Percentiles rank a stretch among this genome's conserved stretches.
Conservation (phyloP, 148 eudicot species). For the Rhododendron kiyosumense region DNA sequence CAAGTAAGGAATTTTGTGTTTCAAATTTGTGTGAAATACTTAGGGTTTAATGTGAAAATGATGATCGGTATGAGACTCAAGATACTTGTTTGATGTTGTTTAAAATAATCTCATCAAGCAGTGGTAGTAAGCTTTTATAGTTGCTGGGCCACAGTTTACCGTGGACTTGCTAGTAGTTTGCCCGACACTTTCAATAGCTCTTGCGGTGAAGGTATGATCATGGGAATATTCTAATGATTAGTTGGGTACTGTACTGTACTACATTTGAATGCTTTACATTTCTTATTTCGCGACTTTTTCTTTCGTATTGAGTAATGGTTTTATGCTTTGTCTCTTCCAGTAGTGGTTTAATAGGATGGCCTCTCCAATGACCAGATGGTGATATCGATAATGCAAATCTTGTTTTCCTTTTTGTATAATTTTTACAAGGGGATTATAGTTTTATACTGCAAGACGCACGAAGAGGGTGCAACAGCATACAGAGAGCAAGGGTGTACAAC, state of each 20-base stretch:
- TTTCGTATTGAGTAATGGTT: background rate
- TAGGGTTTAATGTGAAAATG: background rate
- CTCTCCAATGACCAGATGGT: background rate
- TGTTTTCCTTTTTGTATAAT: background rate
- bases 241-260: background rate
- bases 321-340: background rate
- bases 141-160: background rate
- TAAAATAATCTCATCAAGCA: background rate
- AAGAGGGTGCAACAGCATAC: background rate
- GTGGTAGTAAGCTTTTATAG: background rate
- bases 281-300: background rate
- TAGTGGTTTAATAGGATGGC: background rate
- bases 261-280: background rate
- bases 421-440: background rate
- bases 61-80: background rate
- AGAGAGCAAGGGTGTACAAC: background rate
- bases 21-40: background rate
- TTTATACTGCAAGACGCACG: background rate
- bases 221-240: background rate
- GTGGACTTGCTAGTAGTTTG: background rate
- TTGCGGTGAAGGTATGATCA: background rate
- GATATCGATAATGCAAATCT: background rate
- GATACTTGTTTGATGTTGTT: background rate
- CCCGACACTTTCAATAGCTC: background rate
- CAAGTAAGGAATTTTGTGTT: slow-evolving; percentile 29